phyloP scores from a whole-genome alignment of 805 yeast genomes.

The Spathaspora passalidarum region DNA sequence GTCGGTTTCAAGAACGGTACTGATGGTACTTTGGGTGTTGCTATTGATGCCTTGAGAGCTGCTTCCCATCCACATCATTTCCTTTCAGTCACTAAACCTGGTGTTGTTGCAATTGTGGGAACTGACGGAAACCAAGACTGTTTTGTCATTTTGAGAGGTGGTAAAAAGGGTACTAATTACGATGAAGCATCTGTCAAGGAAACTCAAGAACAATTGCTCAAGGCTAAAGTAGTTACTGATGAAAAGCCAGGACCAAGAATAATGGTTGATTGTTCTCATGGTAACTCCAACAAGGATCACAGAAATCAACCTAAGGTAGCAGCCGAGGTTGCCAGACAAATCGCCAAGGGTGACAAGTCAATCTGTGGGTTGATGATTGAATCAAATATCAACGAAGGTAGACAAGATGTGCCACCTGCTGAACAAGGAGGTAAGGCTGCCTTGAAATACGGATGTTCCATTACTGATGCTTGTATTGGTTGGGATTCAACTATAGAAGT shows the following conservation, averaged over 20 bases:
- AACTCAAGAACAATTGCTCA: conserved; percentile 58
- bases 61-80: conserved; percentile 93
- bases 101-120: conserved; percentile 92
- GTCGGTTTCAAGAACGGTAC: conserved; percentile 98
- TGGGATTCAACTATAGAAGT: conserved; percentile 83
- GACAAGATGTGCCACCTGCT: conserved; percentile 80
- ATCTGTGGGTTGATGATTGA: conserved; percentile 97
- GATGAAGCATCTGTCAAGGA: conserved; percentile 71
- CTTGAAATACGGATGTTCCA: conserved; percentile 87
- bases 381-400: conserved; percentile 86
- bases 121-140: conserved; percentile 91
- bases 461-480: conserved; percentile 96
- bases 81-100: conserved; percentile 92
- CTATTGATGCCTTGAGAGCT: conserved; percentile 90
- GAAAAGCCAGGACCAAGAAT: conserved; percentile 57
- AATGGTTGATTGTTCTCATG: conserved; percentile 98
- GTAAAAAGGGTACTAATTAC: conserved; percentile 87
- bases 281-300: conserved; percentile 88
- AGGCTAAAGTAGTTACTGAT: conserved; percentile 46
- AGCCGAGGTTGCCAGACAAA: conserved; percentile 70
- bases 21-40: conserved; percentile 92
- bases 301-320: conserved; percentile 92
- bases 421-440: conserved; percentile 64
- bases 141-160: conserved; percentile 93
- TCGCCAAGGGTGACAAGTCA: conserved; percentile 65